phyloP scores from a whole-genome alignment of 345 rosid genomes.

The Murraya paniculata region DNA sequence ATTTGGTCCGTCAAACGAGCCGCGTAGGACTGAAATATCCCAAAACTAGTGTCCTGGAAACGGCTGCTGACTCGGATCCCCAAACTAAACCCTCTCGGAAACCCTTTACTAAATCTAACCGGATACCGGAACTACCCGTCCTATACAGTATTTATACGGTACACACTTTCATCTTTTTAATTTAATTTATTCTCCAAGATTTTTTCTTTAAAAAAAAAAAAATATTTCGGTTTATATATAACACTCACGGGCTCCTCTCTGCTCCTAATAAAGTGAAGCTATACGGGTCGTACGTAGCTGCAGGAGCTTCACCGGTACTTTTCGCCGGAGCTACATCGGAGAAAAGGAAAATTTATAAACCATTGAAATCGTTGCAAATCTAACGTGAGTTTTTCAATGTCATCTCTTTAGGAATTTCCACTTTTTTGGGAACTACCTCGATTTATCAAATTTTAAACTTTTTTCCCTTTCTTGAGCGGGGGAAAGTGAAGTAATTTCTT shows the following conservation, averaged over 20 bases:
- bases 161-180: background rate
- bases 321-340: background rate
- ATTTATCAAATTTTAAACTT: conserved; percentile 19
- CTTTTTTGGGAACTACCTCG: background rate
- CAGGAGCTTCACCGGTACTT: conserved; percentile 21
- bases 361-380: conserved; percentile 1
- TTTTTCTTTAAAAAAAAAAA: background rate
- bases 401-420: background rate
- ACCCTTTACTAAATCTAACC: background rate
- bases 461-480: background rate
- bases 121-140: conserved; percentile 25
- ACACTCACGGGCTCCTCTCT: background rate
- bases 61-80: conserved; percentile 32
- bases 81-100: background rate
- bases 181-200: background rate
- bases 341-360: background rate
- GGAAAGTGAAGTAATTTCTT: background rate
- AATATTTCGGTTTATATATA: conserved; percentile 9
- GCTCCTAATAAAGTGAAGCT: conserved; percentile 24
- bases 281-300: conserved; percentile 26
- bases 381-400: conserved; percentile 16
- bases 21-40: conserved; percentile 15
- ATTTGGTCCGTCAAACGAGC: conserved; percentile 27
- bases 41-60: background rate
- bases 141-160: background rate